phyloP scores from a whole-genome alignment of 1,284 basidiomycete species.

The Quambalaria eucalypti region DNA sequence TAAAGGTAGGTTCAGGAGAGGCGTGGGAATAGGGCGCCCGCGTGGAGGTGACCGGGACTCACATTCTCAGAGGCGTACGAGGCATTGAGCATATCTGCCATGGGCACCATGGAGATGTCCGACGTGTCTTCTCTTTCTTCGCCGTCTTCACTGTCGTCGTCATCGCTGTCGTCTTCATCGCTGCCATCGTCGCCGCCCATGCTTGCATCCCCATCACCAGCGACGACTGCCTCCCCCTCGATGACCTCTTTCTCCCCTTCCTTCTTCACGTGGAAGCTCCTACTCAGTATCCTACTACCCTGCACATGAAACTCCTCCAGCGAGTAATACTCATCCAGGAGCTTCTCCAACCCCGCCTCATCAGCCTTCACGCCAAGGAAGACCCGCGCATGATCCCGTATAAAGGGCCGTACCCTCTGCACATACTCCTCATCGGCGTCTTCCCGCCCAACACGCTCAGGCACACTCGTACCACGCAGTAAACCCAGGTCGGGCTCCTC shows the following conservation, averaged over 20 bases:
- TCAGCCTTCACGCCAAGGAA: slow-evolving; percentile 14
- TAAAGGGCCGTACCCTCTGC: slow-evolving; percentile 44
- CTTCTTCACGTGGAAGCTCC: slow-evolving; percentile 66
- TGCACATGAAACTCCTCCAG: slow-evolving; percentile 75
- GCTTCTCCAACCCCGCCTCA: slow-evolving; percentile 19
- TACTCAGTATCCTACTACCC: slow-evolving; percentile 84
- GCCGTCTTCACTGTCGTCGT: slow-evolving; percentile 12
- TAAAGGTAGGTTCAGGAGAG: background rate
- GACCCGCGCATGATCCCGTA: slow-evolving; percentile 32
- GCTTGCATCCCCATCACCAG: slow-evolving; percentile 33
- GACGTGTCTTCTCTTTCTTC: slow-evolving; percentile 49
- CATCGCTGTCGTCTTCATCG: slow-evolving; percentile 31
- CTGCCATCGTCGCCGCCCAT: slow-evolving; percentile 33
- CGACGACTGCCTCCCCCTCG: slow-evolving; percentile 48
- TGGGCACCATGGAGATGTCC: slow-evolving; percentile 85
- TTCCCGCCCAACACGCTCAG: slow-evolving; percentile 75
- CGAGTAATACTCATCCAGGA: slow-evolving; percentile 57
- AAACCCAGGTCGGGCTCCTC: slow-evolving; percentile 62
- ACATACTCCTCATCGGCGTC: slow-evolving; percentile 71
- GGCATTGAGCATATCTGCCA: slow-evolving; percentile 70
- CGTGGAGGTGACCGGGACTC: slow-evolving; percentile 43
- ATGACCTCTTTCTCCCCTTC: background rate
- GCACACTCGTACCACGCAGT: slow-evolving; percentile 71
- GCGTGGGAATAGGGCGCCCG: background rate
- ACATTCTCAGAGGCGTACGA: slow-evolving; percentile 78